phyloP scores from a whole-genome alignment of 331 rosid species.

The Telfairia occidentalis region DNA sequence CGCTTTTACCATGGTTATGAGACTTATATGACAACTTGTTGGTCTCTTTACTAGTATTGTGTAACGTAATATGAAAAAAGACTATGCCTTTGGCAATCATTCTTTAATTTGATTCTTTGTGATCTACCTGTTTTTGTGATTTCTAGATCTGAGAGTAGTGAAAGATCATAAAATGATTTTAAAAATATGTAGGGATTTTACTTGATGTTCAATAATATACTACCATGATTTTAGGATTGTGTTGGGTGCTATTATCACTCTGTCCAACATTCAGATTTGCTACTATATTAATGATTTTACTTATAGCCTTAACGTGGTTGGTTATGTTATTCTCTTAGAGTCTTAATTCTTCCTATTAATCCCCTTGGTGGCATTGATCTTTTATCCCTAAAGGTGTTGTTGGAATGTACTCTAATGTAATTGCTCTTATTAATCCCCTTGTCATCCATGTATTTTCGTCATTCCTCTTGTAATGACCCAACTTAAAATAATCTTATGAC shows the following conservation, averaged over 20 bases:
- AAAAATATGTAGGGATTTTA: neutral
- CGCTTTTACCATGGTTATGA: neutral
- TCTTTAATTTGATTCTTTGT: neutral
- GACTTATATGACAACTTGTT: neutral
- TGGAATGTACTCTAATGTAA: conserved; percentile 61
- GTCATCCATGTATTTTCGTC: no score
- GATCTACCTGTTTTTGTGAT: neutral
- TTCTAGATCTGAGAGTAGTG: conserved; percentile 40
- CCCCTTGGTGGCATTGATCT: conserved; percentile 54
- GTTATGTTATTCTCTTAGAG: conserved; percentile 23
- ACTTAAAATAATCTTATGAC: no score
- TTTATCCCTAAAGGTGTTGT: conserved; percentile 66
- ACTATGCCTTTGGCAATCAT: neutral
- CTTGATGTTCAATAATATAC: neutral
- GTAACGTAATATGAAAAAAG: neutral
- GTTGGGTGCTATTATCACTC: neutral
- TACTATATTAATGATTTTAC: no score
- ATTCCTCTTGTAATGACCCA: no score
- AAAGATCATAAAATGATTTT: conserved; percentile 16
- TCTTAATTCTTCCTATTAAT: conserved; percentile 33
- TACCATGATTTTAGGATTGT: neutral
- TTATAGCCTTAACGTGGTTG: conserved; percentile 5
- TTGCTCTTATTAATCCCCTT: no score
- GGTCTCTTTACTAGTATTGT: neutral
- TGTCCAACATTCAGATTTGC: neutral